Evolutionary conservation across 2,329 filamentous ascomycete species (phyloP), one percentile per base, ranked within the genome.

Genomic region (Scedosporium apiospermum): DNA sequence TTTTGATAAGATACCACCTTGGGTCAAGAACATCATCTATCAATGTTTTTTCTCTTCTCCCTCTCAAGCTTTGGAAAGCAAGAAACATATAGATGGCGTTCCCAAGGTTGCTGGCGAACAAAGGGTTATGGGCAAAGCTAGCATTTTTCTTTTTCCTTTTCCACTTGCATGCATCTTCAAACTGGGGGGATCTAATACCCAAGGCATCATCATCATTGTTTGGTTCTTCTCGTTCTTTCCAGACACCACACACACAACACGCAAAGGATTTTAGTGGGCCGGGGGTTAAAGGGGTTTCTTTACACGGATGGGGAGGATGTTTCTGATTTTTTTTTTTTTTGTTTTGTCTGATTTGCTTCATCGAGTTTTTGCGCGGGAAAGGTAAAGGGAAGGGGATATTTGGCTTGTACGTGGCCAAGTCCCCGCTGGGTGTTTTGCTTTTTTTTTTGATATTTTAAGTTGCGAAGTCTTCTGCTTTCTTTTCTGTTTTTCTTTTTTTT

Each of bases 241-340:
- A 38, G 34, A 38, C 34, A 23, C 23, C 21, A 23, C 51, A 23
- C n/a, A 55, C 51, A 18, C 12, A 18, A 55, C 51, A 55, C 18
- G 12, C 14, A 53, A 53, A 30, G 27, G 58, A n/a, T 23, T 14
- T 34, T n/a, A 23, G 42, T 49, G 23, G 42, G 41, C 21, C 14
- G 26, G 18, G 18, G 58, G 58, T 60, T 44, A 46, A 30, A 30
- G 12, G 38, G 7, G 23, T 60, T 60, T 12, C 18, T 60, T 9
- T 51, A 46, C 42, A 46, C 34, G 58, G 58, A 60, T 60, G 12
- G 58, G 58, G 41, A n/a, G 58, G 41, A 12, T 44, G 18, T 42
- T 42, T 60, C 23, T 58, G 57, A 38, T 14, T 60, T 60, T 60
- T 60, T 60, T 51, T 1, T 60, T 60, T 60, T 60, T 60, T 51